Evolutionary conservation across 2,329 filamentous ascomycete genomes (phyloP).

Genomic region (Penicillium sp.): DNA sequence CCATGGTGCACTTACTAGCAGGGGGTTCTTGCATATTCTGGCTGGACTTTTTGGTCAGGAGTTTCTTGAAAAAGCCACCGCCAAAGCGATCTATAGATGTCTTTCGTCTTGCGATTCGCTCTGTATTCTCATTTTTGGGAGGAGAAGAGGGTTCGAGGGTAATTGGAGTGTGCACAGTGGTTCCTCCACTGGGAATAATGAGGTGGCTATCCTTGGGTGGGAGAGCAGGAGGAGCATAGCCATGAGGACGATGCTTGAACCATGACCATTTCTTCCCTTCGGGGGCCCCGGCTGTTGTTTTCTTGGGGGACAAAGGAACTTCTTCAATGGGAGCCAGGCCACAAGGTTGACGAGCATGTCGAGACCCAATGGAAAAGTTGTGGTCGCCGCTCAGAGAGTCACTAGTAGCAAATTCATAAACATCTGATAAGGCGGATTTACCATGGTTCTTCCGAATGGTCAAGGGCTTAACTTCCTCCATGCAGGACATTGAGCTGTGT

Average conservation of each 20-base stretch:
- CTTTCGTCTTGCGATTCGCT: conserved; percentile 17
- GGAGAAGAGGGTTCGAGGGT: conserved; percentile 6
- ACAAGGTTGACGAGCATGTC: conserved; percentile 22
- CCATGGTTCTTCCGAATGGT: conserved; percentile 52
- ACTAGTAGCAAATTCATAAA: neutral
- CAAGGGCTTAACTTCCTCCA: conserved; percentile 50
- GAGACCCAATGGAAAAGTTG: conserved; percentile 24
- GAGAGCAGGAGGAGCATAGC: conserved; percentile 18
- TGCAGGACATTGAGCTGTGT: conserved; percentile 48
- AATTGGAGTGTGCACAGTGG: conserved; percentile 27
- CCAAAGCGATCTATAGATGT: conserved; percentile 35
- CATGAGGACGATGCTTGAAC: conserved; percentile 40
- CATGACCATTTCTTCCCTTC: conserved; percentile 48
- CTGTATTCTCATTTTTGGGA: neutral
- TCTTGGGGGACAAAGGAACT: conserved; percentile 35
- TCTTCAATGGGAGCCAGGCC: conserved; percentile 47
- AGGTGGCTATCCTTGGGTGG: conserved; percentile 24
- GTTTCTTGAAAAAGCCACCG: conserved; percentile 51
- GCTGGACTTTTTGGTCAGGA: conserved; percentile 50
- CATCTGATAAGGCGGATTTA: conserved; percentile 4
- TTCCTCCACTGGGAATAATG: conserved; percentile 26
- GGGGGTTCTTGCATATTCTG: conserved; percentile 32
- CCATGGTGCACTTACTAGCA: conserved; percentile 37
- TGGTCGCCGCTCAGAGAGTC: neutral
- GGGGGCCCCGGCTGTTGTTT: conserved; percentile 14